A percentile compares a stretch with the other conserved stretches of the same genome.
phyloP scores from a whole-genome alignment of 345 rosid genomes.

The Lenwebbia sp. region DNA sequence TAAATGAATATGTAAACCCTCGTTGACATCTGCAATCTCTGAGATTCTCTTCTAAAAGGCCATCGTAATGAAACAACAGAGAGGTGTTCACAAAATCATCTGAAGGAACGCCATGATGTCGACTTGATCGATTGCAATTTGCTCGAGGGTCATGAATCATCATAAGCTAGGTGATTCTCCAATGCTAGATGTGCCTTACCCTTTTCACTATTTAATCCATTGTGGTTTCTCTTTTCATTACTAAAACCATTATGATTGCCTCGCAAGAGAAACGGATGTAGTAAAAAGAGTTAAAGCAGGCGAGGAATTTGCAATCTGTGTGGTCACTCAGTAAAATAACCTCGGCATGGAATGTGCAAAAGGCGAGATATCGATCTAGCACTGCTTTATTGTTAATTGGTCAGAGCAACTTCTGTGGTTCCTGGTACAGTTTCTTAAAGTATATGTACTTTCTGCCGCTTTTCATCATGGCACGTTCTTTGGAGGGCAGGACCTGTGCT shows the following conservation, averaged over 20 bases:
- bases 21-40: background rate
- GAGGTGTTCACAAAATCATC: background rate
- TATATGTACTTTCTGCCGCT: background rate
- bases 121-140: background rate
- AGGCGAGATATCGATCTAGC: background rate
- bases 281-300: background rate
- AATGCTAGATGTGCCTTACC: background rate
- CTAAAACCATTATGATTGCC: background rate
- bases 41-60: background rate
- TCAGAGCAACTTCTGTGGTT: background rate
- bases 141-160: background rate
- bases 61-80: background rate
- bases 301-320: background rate
- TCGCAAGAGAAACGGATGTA: background rate
- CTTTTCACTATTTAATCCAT: background rate
- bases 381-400: background rate
- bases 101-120: background rate
- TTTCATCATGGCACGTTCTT: background rate
- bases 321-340: background rate
- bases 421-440: background rate
- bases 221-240: background rate
- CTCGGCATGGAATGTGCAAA: background rate
- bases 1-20: background rate
- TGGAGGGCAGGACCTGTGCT: background rate
- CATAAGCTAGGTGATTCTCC: background rate